Percentiles rank a stretch among this genome's conserved stretches.
Conservation (phyloP, 2,329 filamentous ascomycete genomes). For the Phialophora expanda region DNA sequence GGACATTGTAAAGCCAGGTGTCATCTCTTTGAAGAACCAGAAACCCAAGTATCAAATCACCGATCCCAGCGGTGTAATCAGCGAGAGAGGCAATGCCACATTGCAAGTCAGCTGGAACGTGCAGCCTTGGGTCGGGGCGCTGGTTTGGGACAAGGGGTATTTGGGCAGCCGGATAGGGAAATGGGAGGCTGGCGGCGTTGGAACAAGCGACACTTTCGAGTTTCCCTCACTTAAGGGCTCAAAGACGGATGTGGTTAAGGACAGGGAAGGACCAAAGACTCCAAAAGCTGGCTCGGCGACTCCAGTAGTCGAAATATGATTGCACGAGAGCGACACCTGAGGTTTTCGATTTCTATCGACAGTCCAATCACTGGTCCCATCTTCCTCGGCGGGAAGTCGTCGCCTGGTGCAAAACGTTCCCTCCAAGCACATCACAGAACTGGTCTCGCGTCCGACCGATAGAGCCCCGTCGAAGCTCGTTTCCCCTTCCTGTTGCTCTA, state of each 20-base stretch:
- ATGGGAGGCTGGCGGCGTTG: slow-evolving; percentile 58
- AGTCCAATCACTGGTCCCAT: not conserved
- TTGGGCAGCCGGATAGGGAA: slow-evolving; percentile 56
- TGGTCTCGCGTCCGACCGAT: not conserved
- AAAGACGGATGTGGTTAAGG: slow-evolving; percentile 34
- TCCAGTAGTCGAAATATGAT: slow-evolving; percentile 34
- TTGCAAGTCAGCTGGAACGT: slow-evolving; percentile 92
- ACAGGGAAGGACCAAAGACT: slow-evolving; percentile 33
- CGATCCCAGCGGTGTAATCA: slow-evolving; percentile 79
- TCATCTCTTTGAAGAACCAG: slow-evolving; percentile 79
- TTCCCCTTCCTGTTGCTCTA: not conserved
- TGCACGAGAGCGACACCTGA: not conserved
- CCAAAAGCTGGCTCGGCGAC: slow-evolving; percentile 33
- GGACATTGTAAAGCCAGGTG: slow-evolving; percentile 56
- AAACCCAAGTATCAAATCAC: slow-evolving; percentile 97
- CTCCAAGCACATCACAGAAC: not conserved
- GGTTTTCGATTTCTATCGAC: not conserved
- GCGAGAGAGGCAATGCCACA: slow-evolving; percentile 73
- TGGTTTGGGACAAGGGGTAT: slow-evolving; percentile 72
- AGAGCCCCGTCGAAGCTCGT: not conserved
- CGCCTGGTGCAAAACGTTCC: no score
- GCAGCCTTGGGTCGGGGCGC: slow-evolving; percentile 90
- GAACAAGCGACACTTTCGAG: slow-evolving; percentile 58
- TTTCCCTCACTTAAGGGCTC: slow-evolving; percentile 61
- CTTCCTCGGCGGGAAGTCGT: not conserved